A percentile compares a stretch with the other conserved stretches of the same genome.
Conservation (phyloP, 371 early-diverging fungal genomes). For the Nosema bombycis region DNA sequence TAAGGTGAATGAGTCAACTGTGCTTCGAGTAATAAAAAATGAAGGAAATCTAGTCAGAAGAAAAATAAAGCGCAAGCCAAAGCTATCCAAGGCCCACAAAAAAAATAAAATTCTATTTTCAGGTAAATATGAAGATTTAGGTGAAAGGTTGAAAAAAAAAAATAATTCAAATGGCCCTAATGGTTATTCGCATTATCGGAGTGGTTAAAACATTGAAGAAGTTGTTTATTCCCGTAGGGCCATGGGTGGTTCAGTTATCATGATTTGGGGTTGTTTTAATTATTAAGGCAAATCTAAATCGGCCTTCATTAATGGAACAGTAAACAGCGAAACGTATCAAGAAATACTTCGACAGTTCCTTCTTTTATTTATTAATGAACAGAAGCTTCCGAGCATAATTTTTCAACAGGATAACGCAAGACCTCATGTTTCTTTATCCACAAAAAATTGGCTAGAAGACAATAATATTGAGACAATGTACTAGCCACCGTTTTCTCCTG, state of each 20-base stretch:
- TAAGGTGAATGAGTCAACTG: too few species aligned
- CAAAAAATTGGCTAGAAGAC: too few species aligned
- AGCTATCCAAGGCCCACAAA: background rate
- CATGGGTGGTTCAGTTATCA: too few species aligned
- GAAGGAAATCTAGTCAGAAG: too few species aligned
- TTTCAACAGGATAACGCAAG: conserved; percentile 18
- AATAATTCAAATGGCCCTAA: background rate
- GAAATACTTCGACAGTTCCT: background rate
- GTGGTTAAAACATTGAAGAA: background rate
- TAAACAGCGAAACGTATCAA: background rate
- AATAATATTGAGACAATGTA: background rate
- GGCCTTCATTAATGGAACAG: background rate
- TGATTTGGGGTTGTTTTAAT: too few species aligned
- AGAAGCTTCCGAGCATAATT: background rate
- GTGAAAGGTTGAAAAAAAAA: background rate
- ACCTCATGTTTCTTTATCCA: conserved; percentile 7
- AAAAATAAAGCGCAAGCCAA: too few species aligned
- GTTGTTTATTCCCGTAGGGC: too few species aligned
- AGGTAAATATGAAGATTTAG: conserved; percentile 4
- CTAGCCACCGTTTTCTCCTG: conserved; percentile 3
- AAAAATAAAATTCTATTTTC: conserved; percentile 7
- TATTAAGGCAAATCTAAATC: too few species aligned
- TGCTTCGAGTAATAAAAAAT: too few species aligned
- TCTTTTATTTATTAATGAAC: conserved; percentile 7
- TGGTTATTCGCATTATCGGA: background rate